A percentile compares a stretch with the other conserved stretches of the same genome.
Conservation (phyloP, 2,329 filamentous ascomycete genomes). For the Fusarium caatingaense region DNA sequence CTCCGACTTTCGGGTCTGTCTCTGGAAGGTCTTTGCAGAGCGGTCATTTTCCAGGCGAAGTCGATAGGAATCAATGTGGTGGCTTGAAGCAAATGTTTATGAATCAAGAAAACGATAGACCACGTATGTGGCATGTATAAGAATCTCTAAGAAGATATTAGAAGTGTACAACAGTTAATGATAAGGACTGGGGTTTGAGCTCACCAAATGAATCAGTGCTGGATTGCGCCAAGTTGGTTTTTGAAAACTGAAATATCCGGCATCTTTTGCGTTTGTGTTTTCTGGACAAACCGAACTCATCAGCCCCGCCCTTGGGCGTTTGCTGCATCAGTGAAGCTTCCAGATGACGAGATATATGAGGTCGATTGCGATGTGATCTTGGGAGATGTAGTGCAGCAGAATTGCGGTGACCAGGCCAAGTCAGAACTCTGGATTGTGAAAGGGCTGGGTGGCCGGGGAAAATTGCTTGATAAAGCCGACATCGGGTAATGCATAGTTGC, state of each 20-base stretch:
- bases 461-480: background rate
- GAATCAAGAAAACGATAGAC: slow-evolving; percentile 8
- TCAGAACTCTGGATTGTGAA: background rate
- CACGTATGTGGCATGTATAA: slow-evolving; percentile 33
- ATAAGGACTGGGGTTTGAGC: slow-evolving; percentile 13
- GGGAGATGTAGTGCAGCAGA: background rate
- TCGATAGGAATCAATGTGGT: slow-evolving; percentile 80
- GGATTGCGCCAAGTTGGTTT: slow-evolving; percentile 18
- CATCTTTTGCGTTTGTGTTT: background rate
- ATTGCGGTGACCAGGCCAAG: background rate
- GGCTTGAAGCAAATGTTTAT: slow-evolving; percentile 56
- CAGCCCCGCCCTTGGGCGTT: background rate
- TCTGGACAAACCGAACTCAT: background rate
- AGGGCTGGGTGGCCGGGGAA: background rate
- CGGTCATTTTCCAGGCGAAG: slow-evolving; percentile 79
- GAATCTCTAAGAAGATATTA: slow-evolving; percentile 24
- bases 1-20: slow-evolving; percentile 77
- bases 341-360: background rate
- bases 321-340: background rate
- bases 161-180: slow-evolving; percentile 45
- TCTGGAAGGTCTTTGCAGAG: slow-evolving; percentile 77
- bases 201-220: slow-evolving; percentile 22
- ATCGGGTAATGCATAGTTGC: background rate
- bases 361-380: background rate
- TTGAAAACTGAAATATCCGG: background rate